A percentile compares a stretch with the other conserved stretches of the same genome.
Evolutionary conservation across 805 yeast species (phyloP).

Genomic region (Metschnikowia vanudenii): DNA sequence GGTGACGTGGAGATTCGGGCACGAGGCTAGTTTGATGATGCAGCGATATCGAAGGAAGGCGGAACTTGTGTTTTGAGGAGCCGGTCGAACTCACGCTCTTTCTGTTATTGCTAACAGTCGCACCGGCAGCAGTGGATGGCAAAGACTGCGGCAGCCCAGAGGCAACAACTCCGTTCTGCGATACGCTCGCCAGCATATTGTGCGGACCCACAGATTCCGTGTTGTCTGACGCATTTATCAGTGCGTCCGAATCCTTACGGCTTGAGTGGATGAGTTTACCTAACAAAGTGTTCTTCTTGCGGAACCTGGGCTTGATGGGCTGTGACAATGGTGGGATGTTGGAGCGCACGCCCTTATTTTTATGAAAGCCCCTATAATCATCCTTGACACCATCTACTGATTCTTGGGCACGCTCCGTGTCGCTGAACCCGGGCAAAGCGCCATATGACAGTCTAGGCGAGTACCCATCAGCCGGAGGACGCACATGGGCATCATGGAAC

Average conservation of each 20-base stretch:
- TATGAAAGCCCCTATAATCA: slow-evolving; percentile 43
- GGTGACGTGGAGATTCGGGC: slow-evolving; percentile 9
- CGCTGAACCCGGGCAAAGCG: slow-evolving; percentile 5
- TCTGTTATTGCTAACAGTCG: neutral
- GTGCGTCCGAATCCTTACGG: slow-evolving; percentile 31
- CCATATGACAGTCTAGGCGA: slow-evolving; percentile 19
- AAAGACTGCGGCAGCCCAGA: slow-evolving; percentile 1
- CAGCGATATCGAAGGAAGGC: slow-evolving; percentile 35
- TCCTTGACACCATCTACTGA: slow-evolving; percentile 14
- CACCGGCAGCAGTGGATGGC: no score
- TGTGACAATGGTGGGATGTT: slow-evolving; percentile 47
- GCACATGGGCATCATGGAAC: slow-evolving; percentile 5
- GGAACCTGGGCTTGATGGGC: slow-evolving; percentile 49
- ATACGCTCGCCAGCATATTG: neutral
- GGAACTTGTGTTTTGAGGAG: slow-evolving; percentile 34
- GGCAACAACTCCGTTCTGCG: slow-evolving; percentile 1
- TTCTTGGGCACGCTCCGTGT: neutral
- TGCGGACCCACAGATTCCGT: neutral
- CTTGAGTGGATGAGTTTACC: slow-evolving; percentile 40
- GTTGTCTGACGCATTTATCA: slow-evolving; percentile 9
- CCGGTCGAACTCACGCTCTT: slow-evolving; percentile 15
- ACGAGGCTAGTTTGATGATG: slow-evolving; percentile 26
- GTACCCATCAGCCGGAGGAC: slow-evolving; percentile 12
- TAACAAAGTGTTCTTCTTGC: slow-evolving; percentile 36
- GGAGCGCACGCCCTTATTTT: slow-evolving; percentile 25